Evolutionary conservation across 2,329 filamentous ascomycete species (phyloP).

Genomic region (Paecilomyces formosus): DNA sequence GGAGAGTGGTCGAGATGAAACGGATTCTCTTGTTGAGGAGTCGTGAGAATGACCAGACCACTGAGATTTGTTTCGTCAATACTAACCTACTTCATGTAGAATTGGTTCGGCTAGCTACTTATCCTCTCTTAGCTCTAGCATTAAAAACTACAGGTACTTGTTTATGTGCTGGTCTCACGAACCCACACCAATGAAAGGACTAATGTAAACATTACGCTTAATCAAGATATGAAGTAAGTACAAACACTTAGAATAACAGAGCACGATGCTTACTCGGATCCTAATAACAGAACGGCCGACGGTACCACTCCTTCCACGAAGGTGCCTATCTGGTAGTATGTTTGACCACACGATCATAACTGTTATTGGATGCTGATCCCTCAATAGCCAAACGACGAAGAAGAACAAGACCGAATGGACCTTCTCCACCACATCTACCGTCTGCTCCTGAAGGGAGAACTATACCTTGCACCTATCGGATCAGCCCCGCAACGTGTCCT

Average conservation of each 20-base stretch:
- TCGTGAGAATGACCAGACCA: not conserved
- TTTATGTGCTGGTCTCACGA: no score
- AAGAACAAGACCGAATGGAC: slow-evolving; percentile 1
- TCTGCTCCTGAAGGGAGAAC: not conserved
- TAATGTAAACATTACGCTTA: not conserved
- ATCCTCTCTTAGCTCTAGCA: slow-evolving; percentile 5
- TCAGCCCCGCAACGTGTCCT: not conserved
- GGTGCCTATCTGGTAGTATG: slow-evolving; percentile 16
- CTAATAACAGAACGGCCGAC: slow-evolving; percentile 14
- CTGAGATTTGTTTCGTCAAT: not conserved
- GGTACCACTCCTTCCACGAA: slow-evolving; percentile 16
- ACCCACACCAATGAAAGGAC: no score
- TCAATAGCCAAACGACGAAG: not conserved
- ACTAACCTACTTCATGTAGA: not conserved
- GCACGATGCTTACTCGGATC: not conserved
- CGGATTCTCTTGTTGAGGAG: not conserved
- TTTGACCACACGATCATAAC: not conserved
- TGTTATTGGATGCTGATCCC: not conserved
- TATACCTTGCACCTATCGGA: not conserved
- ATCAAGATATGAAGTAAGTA: slow-evolving; percentile 7
- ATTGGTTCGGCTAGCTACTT: slow-evolving; percentile 4
- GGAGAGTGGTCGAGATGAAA: not conserved
- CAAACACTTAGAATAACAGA: not conserved
- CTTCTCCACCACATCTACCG: not conserved
- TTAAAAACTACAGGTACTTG: slow-evolving; percentile 7